Evolutionary conservation across 495 filamentous ascomycete genomes (phyloP).

Genomic region (Penicillium cinerascens): DNA sequence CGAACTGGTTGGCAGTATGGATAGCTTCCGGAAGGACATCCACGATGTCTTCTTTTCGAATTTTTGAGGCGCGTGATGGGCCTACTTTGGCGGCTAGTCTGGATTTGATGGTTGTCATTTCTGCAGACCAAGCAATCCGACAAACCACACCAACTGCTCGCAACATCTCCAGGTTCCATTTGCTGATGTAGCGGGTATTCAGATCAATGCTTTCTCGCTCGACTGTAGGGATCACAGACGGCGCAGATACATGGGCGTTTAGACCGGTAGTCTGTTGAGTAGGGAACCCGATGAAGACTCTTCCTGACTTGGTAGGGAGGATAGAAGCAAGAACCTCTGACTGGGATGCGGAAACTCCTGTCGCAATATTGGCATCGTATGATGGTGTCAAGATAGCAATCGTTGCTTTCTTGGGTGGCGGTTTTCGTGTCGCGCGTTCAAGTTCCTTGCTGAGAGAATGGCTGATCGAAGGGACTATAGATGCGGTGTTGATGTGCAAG

Average conservation of each 20-base stretch:
- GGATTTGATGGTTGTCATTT: slow-evolving; percentile 71
- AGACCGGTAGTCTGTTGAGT: slow-evolving; percentile 95
- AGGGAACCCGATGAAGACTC: slow-evolving; percentile 96
- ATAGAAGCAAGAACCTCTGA: slow-evolving; percentile 85
- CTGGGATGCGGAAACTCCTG: slow-evolving; percentile 54
- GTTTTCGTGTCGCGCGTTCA: slow-evolving; percentile 96
- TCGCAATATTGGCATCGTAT: slow-evolving; percentile 73
- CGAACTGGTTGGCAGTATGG: slow-evolving; percentile 70
- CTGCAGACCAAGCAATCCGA: slow-evolving; percentile 78
- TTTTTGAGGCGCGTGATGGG: slow-evolving; percentile 49
- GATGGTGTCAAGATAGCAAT: slow-evolving; percentile 87
- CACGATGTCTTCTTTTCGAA: slow-evolving; percentile 57
- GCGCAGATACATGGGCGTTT: slow-evolving; percentile 95
- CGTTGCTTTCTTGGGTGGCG: slow-evolving; percentile 80
- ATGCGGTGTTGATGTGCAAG: slow-evolving; percentile 79
- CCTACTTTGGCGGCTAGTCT: slow-evolving; percentile 30
- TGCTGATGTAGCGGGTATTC: slow-evolving; percentile 87
- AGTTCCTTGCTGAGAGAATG: slow-evolving; percentile 72
- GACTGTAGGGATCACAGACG: slow-evolving; percentile 96
- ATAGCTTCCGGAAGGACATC: slow-evolving; percentile 72
- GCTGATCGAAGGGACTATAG: slow-evolving; percentile 67
- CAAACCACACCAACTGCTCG: slow-evolving; percentile 86
- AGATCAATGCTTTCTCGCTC: slow-evolving; percentile 96
- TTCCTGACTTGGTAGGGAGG: slow-evolving; percentile 81
- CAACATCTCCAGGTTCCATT: slow-evolving; percentile 96